Evolutionary conservation across 2,329 filamentous ascomycete species (phyloP).

Genomic region (Hirsutella rhossiliensis): DNA sequence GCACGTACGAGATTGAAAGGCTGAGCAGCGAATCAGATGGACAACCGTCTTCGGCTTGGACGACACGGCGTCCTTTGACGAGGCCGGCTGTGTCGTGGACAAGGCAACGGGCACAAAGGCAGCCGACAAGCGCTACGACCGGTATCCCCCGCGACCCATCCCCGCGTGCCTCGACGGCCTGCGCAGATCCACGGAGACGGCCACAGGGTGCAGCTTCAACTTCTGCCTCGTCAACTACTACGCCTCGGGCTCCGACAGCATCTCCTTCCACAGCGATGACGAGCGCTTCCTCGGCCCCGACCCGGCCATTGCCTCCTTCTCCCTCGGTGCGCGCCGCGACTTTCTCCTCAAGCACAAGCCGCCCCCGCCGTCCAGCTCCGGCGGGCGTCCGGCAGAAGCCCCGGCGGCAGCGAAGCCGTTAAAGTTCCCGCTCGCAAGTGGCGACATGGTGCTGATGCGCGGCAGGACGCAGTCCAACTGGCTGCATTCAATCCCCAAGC

Average conservation of each 20-base stretch:
- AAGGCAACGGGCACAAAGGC: conserved; percentile 25
- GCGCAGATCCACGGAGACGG: conserved; percentile 48
- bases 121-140: conserved; percentile 39
- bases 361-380: conserved; percentile 15
- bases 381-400: conserved; percentile 11
- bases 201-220: conserved; percentile 58
- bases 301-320: conserved; percentile 65
- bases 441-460: conserved; percentile 72
- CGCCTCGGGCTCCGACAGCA: conserved; percentile 63
- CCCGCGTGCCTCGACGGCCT: conserved; percentile 57
- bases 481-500: conserved; percentile 68
- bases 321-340: conserved; percentile 58
- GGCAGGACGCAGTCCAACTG: conserved; percentile 64
- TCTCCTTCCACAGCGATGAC: conserved; percentile 70
- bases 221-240: conserved; percentile 80
- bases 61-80: conserved; percentile 50
- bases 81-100: conserved; percentile 29
- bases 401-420: conserved; percentile 23
- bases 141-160: conserved; percentile 54
- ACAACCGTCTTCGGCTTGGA: conserved; percentile 47
- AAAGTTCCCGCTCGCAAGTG: conserved; percentile 45
- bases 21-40: conserved; percentile 15
- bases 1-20: no score
- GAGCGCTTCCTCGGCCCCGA: conserved; percentile 60
- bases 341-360: conserved; percentile 75